Evolutionary conservation across 192 early-diverging fungal species (phyloP), one percentile per base, ranked within the genome.

Genomic region (Coemansia sp.): DNA sequence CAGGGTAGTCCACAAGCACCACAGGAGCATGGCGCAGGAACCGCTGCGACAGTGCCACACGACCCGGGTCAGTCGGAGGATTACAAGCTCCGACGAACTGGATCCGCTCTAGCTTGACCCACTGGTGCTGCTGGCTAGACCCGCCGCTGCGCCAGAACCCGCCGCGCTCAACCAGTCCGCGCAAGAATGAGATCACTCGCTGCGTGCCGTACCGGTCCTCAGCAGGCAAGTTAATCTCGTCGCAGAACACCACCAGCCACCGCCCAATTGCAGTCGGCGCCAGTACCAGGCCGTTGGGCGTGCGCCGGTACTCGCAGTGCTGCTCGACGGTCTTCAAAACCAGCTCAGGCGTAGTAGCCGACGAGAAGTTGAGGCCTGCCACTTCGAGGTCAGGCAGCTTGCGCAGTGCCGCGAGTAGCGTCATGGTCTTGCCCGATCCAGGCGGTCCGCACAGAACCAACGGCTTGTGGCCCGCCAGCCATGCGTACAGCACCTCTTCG

Each of bases 61-160:
- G 95, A 41, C 98, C 98, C 34, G 97, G 95, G 80, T 99, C 98
- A 0, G 97, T 99, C 0, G 98, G 98, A 70, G 98, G 98, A 73
- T 99, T 99, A 86, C 98, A 99, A 13, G 98, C 98, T 63, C 98
- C 98, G 9, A 99, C 97, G 86, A 99, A 97, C 83, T 99, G 98
- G 69, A 99, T 95, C 38, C 96, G 90, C 87, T 98, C 96, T 43
- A 99, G 82, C 20, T 86, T 83, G n/a, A 99, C 96, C 96, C 96
- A 99, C 33, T 90, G 80, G 67, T 95, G 92, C 31, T 60, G 57
- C 29, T 60, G 57, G 10, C 9, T 11, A 7, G 49, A 52, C 77
- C 97, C 96, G 5, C 90, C 80, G 2, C 91, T 91, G 66, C 97
- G 89, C 97, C 97, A 99, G 87, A 92, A 99, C 34, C 98, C 98